Base-by-base conservation (phyloP, 108 stramenopile species). In the Nannochloropsis salina region DNA sequence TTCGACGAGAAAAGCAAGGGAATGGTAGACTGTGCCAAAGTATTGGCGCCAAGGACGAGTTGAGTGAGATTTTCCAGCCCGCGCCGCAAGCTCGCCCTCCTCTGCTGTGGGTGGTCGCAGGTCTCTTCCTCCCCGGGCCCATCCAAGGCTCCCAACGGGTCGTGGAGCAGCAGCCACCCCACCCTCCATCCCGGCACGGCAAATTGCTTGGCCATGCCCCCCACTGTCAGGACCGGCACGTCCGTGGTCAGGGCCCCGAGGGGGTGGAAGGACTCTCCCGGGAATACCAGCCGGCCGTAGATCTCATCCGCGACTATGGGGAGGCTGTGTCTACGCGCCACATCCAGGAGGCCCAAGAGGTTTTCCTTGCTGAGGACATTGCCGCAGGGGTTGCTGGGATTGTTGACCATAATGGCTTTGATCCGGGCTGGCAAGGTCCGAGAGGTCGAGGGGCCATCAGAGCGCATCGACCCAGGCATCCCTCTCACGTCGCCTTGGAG, bases 331-430 rank as follows among this genome's bases (percentile, higher is more conserved):
- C 61, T 90, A 85, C 82, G 86, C 47, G 89, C 90, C 42, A 95
- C 95, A 80, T 95, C 89, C 15, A 80, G 84, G 42, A 94, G 86
- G 20, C 96, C 90, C 9, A 45, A 22, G 44, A 96, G 90, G 89
- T 96, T 95, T 31, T 90, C 85, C 88, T 93, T 85, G 20, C 93
- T 93, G 88, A 93, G 96, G 42, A 95, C 95, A 43, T 93, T 91
- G n/a, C 97, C 97, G 47, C 95, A 96, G 2, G 97, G 95, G 89
- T 95, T 96, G 82, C 93, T 94, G 3, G 97, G 97, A 86, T 98
- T 98, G 89, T 95, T 98, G 81, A 98, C 84, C 21, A 98, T 84
- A 42, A 98, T 95, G 2, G 94, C 95, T 43, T 74, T 74, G 61
- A 74, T 51, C 15, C 10, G 15, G 61, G 20, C 61, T 1, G 31